Percentiles rank a stretch among this genome's conserved stretches.
Evolutionary conservation across 257 asterid species (phyloP).

Genomic region (Apocynum venetum): DNA sequence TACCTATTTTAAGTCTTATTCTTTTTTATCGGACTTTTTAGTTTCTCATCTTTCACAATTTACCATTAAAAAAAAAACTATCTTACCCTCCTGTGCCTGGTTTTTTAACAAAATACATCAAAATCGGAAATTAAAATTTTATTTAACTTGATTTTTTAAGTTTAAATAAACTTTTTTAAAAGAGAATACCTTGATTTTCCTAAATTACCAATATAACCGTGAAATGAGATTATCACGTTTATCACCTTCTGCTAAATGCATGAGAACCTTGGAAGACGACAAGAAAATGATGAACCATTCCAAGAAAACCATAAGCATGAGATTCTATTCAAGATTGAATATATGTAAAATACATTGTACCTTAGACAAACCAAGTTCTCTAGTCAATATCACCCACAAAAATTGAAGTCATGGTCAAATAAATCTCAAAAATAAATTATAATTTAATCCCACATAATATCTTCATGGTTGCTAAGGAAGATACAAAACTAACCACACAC

Average conservation of each 20-base stretch:
- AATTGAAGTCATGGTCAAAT: not conserved
- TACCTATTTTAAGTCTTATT: no score
- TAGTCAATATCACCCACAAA: not conserved
- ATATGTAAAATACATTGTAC: not conserved
- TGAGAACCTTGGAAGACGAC: not conserved
- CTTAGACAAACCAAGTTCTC: not conserved
- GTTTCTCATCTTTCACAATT: no score
- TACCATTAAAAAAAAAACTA: no score
- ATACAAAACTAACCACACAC: not conserved
- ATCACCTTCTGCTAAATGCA: not conserved
- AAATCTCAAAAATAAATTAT: not conserved
- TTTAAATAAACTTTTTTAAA: no score
- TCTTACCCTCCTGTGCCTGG: no score
- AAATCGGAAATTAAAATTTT: no score
- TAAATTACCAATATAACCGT: not conserved
- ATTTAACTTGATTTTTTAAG: no score
- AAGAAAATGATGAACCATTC: not conserved
- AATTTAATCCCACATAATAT: constrained; percentile 11
- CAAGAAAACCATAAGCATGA: not conserved
- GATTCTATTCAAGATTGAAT: not conserved
- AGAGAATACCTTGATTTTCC: no score
- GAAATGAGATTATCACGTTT: not conserved
- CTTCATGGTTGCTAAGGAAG: constrained; percentile 8
- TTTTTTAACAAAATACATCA: no score
- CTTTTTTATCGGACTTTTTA: no score